A percentile compares a stretch with the other conserved stretches of the same genome.
Evolutionary conservation across 2,329 filamentous ascomycete genomes (phyloP).

Genomic region (Hypomyces rosellus): DNA sequence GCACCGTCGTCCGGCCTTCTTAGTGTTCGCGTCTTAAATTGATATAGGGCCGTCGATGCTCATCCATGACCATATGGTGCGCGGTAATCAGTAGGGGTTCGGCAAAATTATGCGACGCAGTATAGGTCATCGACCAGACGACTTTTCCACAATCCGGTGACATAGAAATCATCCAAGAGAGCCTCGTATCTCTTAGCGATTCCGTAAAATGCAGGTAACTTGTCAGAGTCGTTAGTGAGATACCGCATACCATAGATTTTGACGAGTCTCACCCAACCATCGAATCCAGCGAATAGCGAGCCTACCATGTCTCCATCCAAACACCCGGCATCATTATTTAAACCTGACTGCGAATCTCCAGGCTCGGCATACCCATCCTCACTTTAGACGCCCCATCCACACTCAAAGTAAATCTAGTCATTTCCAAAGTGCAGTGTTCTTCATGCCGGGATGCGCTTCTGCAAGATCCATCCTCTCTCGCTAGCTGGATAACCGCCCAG

Average conservation of each 20-base stretch:
- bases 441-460: slow-evolving; percentile 16
- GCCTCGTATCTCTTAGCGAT: slow-evolving; percentile 9
- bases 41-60: slow-evolving; percentile 6
- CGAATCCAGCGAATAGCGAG: neutral
- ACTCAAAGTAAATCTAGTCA: slow-evolving; percentile 12
- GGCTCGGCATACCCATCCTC: neutral
- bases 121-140: slow-evolving; percentile 4
- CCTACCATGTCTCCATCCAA: neutral
- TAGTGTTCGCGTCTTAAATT: neutral
- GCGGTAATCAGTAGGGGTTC: slow-evolving; percentile 7
- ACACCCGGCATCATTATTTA: neutral
- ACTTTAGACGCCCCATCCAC: slow-evolving; percentile 5
- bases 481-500: slow-evolving; percentile 1
- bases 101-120: neutral
- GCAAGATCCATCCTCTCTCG: slow-evolving; percentile 16
- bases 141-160: slow-evolving; percentile 10
- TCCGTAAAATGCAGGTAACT: slow-evolving; percentile 10
- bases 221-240: slow-evolving; percentile 7
- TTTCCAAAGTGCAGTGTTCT: slow-evolving; percentile 15
- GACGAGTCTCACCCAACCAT: neutral
- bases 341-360: neutral
- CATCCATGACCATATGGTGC: slow-evolving; percentile 15
- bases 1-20: neutral
- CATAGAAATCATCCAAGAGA: slow-evolving; percentile 8
- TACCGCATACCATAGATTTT: slow-evolving; percentile 2